Evolutionary conservation across 345 rosid genomes (phyloP).

Genomic region (Lepidium aucheri): DNA sequence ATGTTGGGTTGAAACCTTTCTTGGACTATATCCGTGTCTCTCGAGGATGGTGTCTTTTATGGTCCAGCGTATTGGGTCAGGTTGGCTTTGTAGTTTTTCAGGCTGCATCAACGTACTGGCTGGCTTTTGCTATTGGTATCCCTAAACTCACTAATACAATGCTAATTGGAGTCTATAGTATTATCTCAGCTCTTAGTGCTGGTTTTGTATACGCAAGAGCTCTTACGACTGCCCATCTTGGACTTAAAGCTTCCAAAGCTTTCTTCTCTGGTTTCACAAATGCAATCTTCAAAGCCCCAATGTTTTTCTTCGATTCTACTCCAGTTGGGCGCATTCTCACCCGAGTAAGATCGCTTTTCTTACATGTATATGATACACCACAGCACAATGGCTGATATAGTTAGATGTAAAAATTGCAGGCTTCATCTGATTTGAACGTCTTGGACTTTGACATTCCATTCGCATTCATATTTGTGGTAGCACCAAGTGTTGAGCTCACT

Average conservation of each 20-base stretch:
- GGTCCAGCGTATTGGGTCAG: constrained; percentile 26
- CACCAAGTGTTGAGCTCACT: constrained; percentile 35
- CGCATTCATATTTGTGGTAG: constrained; percentile 31
- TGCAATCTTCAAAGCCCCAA: constrained; percentile 60
- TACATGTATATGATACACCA: not conserved
- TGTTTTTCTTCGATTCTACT: constrained; percentile 77
- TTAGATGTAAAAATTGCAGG: constrained; percentile 32
- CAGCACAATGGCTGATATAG: not conserved
- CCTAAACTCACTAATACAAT: constrained; percentile 33
- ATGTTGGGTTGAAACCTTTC: constrained; percentile 59
- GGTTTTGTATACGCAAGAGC: constrained; percentile 42
- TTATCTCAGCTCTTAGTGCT: constrained; percentile 49
- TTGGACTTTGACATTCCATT: constrained; percentile 61
- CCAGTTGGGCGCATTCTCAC: constrained; percentile 72
- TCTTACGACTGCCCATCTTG: constrained; percentile 38
- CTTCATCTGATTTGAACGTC: constrained; percentile 66
- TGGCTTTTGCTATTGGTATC: constrained; percentile 50
- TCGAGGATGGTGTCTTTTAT: constrained; percentile 32
- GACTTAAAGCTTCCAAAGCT: constrained; percentile 58
- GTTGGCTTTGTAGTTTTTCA: constrained; percentile 44
- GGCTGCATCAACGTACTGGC: constrained; percentile 67
- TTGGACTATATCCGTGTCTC: constrained; percentile 52
- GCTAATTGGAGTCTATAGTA: constrained; percentile 51
- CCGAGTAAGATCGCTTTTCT: constrained; percentile 38
- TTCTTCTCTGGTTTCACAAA: constrained; percentile 58